Evolutionary conservation across 257 asterid species (phyloP).

Genomic region (Solanum pimpinellifolium): DNA sequence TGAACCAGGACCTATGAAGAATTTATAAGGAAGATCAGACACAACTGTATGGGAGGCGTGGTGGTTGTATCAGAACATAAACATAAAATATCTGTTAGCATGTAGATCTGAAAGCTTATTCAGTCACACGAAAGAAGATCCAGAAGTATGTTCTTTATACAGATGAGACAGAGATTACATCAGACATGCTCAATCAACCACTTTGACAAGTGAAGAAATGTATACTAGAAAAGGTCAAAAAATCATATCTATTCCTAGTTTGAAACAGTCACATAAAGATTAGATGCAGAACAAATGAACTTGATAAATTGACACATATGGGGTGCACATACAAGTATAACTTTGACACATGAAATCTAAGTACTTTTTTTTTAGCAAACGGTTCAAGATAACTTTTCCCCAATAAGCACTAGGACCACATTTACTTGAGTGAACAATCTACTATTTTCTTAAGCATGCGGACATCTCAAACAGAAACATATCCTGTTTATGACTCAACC

Average conservation of each 20-base stretch:
- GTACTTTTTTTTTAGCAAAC: background rate
- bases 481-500: background rate
- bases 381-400: background rate
- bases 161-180: background rate
- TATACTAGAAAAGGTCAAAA: background rate
- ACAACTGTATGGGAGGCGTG: background rate
- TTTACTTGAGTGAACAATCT: background rate
- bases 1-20: constrained; percentile 66
- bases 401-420: background rate
- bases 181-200: background rate
- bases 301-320: background rate
- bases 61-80: background rate
- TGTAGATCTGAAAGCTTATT: background rate
- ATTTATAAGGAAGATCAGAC: background rate
- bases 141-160: background rate
- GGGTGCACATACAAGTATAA: background rate
- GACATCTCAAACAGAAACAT: background rate
- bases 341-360: background rate
- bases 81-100: background rate
- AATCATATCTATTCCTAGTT: background rate
- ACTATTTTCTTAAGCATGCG: background rate
- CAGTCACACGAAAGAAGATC: background rate
- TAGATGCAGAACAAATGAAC: background rate
- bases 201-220: background rate
- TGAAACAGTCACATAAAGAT: background rate